Percentiles rank a stretch among this genome's conserved stretches.
These are phyloP conservation scores for Trichoderma atrobrunneum DNA, from an alignment of 2,329 filamentous ascomycete species.

Conservation along the genomic window DNA sequence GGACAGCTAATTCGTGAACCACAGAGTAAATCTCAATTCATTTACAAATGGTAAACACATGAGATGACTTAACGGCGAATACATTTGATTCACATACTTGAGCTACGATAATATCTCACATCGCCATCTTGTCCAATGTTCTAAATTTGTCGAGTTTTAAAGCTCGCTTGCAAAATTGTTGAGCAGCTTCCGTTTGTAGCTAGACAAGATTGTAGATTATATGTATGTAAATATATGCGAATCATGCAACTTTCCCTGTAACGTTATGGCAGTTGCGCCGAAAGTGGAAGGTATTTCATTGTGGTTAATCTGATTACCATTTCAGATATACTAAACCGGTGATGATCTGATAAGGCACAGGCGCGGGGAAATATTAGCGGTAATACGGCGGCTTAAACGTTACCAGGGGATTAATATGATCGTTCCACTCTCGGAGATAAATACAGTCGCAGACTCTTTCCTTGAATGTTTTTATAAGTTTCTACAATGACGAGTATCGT, in stretches of 20 bases:
- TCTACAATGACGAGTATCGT: neutral
- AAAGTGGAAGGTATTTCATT: neutral
- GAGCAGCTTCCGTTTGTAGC: slow-evolving; percentile 1
- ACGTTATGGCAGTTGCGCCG: neutral
- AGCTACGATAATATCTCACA: neutral
- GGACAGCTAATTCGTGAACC: neutral
- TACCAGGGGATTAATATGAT: neutral
- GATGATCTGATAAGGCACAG: neutral
- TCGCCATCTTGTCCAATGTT: neutral
- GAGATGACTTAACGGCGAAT: neutral
- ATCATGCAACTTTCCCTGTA: neutral
- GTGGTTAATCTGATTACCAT: neutral
- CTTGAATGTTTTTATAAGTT: neutral
- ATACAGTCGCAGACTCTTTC: neutral
- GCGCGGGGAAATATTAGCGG: neutral
- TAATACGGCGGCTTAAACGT: neutral
- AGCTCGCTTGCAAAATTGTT: neutral
- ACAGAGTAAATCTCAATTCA: neutral
- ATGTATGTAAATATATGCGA: neutral
- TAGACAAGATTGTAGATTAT: neutral
- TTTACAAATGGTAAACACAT: neutral
- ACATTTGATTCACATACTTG: neutral
- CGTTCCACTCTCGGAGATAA: neutral
- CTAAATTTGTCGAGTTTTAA: neutral
- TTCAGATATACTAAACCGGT: neutral